These are phyloP conservation scores for Cnidoscolus chayamansa DNA, from an alignment of 441 rosid species.

Conservation along the genomic window DNA sequence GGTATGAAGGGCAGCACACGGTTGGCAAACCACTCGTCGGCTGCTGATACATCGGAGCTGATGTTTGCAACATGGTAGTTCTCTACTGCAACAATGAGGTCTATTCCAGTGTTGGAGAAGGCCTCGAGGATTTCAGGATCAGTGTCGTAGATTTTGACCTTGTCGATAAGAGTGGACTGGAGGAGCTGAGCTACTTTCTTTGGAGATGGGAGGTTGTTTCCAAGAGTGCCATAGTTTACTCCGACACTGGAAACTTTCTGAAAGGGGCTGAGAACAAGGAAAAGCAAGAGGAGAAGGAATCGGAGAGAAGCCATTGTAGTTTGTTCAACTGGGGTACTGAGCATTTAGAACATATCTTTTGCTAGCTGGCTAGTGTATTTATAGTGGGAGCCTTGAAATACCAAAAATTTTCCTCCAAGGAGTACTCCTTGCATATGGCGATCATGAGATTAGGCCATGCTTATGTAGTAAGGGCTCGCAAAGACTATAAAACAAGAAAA, in stretches of 20 bases:
- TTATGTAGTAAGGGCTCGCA: background rate
- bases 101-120: conserved; percentile 61
- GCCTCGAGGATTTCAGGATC: conserved; percentile 66
- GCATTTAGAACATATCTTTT: background rate
- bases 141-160: conserved; percentile 68
- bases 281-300: conserved; percentile 19
- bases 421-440: background rate
- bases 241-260: conserved; percentile 41
- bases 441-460: background rate
- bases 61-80: conserved; percentile 50
- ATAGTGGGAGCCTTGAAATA: background rate
- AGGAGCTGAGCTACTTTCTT: conserved; percentile 61
- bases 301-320: conserved; percentile 26
- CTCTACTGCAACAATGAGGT: conserved; percentile 56
- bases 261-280: conserved; percentile 19
- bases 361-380: background rate
- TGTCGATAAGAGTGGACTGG: conserved; percentile 58
- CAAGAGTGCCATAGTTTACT: conserved; percentile 63
- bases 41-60: conserved; percentile 41
- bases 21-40: conserved; percentile 49
- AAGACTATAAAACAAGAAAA: background rate
- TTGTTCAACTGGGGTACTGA: background rate
- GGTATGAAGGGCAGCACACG: conserved; percentile 59
- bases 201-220: conserved; percentile 66
- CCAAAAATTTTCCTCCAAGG: no score